Conservation (phyloP, 257 asterid genomes). For the Penstemon barbatus region DNA sequence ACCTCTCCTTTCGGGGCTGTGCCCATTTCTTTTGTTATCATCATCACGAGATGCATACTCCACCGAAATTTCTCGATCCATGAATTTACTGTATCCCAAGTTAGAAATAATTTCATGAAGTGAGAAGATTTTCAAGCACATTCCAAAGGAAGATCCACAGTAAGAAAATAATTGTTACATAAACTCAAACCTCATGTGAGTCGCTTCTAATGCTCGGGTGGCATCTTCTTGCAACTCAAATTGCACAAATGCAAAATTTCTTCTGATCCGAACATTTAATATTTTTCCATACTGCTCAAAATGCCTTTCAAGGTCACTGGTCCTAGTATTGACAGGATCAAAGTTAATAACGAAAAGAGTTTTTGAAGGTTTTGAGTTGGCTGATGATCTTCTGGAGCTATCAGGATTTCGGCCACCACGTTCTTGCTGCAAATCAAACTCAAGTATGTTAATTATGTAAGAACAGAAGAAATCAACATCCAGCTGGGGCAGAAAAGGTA, state of each 20-base stretch:
- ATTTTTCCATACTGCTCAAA: constrained; percentile 78
- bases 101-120: constrained; percentile 16
- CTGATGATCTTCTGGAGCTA: constrained; percentile 63
- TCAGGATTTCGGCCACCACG: constrained; percentile 78
- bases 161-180: not conserved
- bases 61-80: constrained; percentile 88
- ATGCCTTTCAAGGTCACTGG: constrained; percentile 79
- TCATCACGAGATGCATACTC: constrained; percentile 83
- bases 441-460: constrained; percentile 15
- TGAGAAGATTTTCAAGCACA: constrained; percentile 4
- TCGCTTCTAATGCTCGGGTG: constrained; percentile 71
- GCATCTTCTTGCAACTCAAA: constrained; percentile 84
- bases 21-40: constrained; percentile 70
- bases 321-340: constrained; percentile 77
- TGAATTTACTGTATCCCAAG: constrained; percentile 60
- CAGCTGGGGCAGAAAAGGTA: not conserved
- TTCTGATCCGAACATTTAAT: constrained; percentile 78
- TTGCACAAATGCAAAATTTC: constrained; percentile 85
- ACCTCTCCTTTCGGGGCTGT: constrained; percentile 83
- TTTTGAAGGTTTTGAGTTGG: constrained; percentile 71
- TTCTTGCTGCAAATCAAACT: constrained; percentile 68
- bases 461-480: constrained; percentile 20
- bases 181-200: constrained; percentile 62
- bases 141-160: no score
- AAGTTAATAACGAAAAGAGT: constrained; percentile 86